phyloP scores from a whole-genome alignment of 129 eudicot species.

The Gnaphalium uliginosum region DNA sequence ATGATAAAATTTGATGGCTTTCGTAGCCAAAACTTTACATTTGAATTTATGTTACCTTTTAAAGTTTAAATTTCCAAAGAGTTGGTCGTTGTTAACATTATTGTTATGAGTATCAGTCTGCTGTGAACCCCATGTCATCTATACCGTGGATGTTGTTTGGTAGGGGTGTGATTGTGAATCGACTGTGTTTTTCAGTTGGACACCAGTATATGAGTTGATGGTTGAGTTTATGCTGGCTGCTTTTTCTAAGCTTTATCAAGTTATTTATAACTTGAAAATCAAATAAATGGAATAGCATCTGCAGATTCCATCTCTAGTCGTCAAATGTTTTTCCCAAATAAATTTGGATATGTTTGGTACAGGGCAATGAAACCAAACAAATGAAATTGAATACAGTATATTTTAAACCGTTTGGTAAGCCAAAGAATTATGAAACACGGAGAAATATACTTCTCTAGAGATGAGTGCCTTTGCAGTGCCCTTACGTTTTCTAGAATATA shows the following conservation, averaged over 20 bases:
- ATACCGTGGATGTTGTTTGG: neutral
- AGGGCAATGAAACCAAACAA: neutral
- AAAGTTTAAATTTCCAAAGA: neutral
- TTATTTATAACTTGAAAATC: neutral
- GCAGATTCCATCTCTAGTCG: neutral
- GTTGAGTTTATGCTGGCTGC: neutral
- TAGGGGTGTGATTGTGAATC: neutral
- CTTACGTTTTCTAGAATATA: neutral
- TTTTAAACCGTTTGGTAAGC: too few species aligned
- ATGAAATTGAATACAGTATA: neutral
- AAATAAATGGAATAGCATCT: neutral
- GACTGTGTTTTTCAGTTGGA: too few species aligned
- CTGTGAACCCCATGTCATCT: slow-evolving; percentile 1
- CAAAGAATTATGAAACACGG: too few species aligned
- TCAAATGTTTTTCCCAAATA: neutral
- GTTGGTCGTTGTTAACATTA: neutral
- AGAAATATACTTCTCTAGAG: too few species aligned
- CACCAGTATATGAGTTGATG: too few species aligned
- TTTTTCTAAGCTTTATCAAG: neutral
- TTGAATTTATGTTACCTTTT: neutral
- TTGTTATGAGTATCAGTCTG: neutral
- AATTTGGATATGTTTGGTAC: neutral
- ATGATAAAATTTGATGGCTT: neutral
- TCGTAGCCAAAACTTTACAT: neutral
- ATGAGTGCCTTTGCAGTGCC: too few species aligned